These are phyloP conservation scores for Xylaria intraflava DNA, from an alignment of 495 filamentous ascomycete genomes.

Conservation along the genomic window DNA sequence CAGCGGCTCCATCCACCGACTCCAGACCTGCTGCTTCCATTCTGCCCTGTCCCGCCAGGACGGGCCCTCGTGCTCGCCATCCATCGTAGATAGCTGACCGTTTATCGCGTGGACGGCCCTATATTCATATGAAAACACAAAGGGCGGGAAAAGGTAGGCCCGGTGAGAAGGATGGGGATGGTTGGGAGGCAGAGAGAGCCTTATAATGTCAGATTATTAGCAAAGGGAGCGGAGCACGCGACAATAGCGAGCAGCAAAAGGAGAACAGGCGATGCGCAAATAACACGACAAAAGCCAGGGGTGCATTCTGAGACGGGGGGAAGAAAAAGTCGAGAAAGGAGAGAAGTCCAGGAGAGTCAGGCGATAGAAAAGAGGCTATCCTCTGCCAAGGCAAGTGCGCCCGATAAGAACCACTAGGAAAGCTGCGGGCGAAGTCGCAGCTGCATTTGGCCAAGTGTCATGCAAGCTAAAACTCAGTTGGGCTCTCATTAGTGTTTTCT, in stretches of 20 bases:
- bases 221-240: conserved; percentile 1
- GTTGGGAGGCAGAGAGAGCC: background rate
- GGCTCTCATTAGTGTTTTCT: no score
- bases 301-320: conserved; percentile 6
- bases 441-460: background rate
- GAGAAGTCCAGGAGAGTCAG: no score
- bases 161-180: background rate
- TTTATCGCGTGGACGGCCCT: background rate
- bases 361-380: no score
- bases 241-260: background rate
- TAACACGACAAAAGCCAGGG: background rate
- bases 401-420: no score
- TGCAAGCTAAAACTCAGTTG: background rate
- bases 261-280: background rate
- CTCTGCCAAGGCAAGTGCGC: no score
- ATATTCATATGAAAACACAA: conserved; percentile 7
- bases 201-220: background rate
- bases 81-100: conserved; percentile 1
- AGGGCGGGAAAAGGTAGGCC: background rate
- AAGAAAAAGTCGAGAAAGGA: no score
- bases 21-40: conserved; percentile 16
- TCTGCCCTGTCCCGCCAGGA: conserved; percentile 12
- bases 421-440: no score
- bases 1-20: conserved; percentile 11
- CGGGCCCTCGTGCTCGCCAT: conserved; percentile 7